Conservation (phyloP, 2,329 filamentous ascomycete species). For the Cadophora sp. region DNA sequence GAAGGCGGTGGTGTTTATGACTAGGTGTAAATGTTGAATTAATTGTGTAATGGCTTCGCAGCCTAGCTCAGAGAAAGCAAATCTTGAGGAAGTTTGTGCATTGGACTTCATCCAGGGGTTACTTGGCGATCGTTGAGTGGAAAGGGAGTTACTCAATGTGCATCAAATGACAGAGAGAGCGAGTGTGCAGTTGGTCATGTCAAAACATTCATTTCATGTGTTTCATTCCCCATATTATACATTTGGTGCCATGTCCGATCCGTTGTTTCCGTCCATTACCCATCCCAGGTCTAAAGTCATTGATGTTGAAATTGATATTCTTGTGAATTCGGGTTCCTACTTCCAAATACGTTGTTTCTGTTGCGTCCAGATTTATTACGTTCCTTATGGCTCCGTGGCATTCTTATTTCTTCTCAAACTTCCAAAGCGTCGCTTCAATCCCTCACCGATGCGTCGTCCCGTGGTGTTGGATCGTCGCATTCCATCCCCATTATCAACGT, state of each 20-base stretch:
- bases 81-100: too few relatives aligned
- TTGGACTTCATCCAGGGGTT: too few relatives aligned
- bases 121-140: too few relatives aligned
- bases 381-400: conserved; percentile 16
- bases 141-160: too few relatives aligned
- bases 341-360: background rate
- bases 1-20: background rate
- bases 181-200: background rate
- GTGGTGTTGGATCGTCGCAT: conserved; percentile 46
- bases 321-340: conserved; percentile 9
- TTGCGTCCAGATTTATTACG: background rate
- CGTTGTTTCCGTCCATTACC: background rate
- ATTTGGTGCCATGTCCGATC: conserved; percentile 3
- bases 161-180: background rate
- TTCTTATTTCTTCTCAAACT: conserved; percentile 54
- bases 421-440: conserved; percentile 60
- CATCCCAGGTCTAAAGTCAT: conserved; percentile 8
- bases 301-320: conserved; percentile 10
- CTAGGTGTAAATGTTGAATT: too few relatives aligned
- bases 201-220: conserved; percentile 12
- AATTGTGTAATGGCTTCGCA: too few relatives aligned
- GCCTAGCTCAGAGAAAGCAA: too few relatives aligned
- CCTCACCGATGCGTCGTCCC: conserved; percentile 53
- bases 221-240: conserved; percentile 16
- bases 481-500: conserved; percentile 28